Conservation (phyloP, 2,329 filamentous ascomycete genomes). For the Colletotrichum liriopes region DNA sequence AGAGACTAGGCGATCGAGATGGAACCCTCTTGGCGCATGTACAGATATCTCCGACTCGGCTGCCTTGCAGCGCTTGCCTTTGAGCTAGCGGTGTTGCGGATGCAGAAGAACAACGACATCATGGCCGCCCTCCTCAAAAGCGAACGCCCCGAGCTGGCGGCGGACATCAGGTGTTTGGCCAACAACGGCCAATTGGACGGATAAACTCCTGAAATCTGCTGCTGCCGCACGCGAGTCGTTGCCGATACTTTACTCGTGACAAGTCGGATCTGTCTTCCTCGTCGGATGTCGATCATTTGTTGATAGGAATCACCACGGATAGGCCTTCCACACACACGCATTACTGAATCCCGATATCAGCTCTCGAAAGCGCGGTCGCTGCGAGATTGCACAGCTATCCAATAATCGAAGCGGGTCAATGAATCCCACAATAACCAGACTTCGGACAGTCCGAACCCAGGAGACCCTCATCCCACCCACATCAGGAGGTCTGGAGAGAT, state of each 20-base stretch:
- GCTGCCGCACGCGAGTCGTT: background rate
- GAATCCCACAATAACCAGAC: background rate
- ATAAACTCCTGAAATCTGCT: background rate
- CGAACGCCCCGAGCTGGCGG: background rate
- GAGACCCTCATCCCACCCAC: slow-evolving; percentile 24
- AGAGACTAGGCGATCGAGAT: slow-evolving; percentile 1
- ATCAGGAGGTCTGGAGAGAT: slow-evolving; percentile 27
- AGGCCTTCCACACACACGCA: background rate
- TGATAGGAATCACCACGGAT: slow-evolving; percentile 23
- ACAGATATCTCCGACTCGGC: slow-evolving; percentile 3
- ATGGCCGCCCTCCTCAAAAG: background rate
- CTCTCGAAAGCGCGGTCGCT: background rate
- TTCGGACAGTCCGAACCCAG: slow-evolving; percentile 35
- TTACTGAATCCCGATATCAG: slow-evolving; percentile 23
- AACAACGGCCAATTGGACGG: background rate
- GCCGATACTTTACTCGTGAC: background rate
- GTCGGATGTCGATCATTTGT: slow-evolving; percentile 31
- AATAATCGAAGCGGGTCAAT: slow-evolving; percentile 22
- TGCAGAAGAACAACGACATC: background rate
- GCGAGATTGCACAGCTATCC: slow-evolving; percentile 20
- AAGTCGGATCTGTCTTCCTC: slow-evolving; percentile 2
- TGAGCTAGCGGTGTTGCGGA: background rate
- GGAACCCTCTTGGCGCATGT: slow-evolving; percentile 1
- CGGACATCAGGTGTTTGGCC: background rate
- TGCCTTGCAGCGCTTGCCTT: background rate